These are phyloP conservation scores for Orbilia ellipsospora DNA, from an alignment of 2,329 filamentous ascomycete species.

Conservation along the genomic window DNA sequence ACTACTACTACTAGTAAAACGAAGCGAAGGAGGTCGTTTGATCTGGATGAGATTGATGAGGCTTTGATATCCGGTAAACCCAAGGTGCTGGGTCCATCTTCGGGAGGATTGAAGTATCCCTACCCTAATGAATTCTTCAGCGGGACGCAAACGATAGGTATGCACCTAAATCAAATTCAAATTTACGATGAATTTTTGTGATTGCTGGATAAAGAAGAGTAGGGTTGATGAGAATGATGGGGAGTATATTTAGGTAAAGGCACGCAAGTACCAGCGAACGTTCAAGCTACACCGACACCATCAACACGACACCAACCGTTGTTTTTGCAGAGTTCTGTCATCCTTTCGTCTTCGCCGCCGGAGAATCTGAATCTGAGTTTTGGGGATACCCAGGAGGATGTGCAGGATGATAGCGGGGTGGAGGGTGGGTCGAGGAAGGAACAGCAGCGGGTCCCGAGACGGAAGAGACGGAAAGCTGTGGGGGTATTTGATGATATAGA, in stretches of 20 bases:
- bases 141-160: constrained; percentile 24
- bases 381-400: constrained; percentile 54
- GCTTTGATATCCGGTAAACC: constrained; percentile 33
- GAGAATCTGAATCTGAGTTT: constrained; percentile 43
- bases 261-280: constrained; percentile 5
- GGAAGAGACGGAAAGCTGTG: constrained; percentile 33
- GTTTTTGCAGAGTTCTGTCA: constrained; percentile 26
- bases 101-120: constrained; percentile 32
- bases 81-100: constrained; percentile 46
- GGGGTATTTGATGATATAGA: constrained; percentile 53
- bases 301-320: constrained; percentile 6
- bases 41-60: constrained; percentile 54
- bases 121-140: constrained; percentile 23
- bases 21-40: constrained; percentile 44
- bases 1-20: neutral
- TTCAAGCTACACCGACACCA: constrained; percentile 40
- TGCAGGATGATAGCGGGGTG: constrained; percentile 37
- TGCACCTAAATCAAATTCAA: neutral
- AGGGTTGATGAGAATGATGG: no score
- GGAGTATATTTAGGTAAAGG: constrained; percentile 16
- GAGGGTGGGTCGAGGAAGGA: neutral
- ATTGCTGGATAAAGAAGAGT: no score
- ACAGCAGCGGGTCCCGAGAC: neutral
- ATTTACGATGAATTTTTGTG: neutral
- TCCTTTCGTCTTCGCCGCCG: constrained; percentile 40